Evolutionary conservation across 345 rosid species (phyloP).

Genomic region (Ceriops zippeliana): DNA sequence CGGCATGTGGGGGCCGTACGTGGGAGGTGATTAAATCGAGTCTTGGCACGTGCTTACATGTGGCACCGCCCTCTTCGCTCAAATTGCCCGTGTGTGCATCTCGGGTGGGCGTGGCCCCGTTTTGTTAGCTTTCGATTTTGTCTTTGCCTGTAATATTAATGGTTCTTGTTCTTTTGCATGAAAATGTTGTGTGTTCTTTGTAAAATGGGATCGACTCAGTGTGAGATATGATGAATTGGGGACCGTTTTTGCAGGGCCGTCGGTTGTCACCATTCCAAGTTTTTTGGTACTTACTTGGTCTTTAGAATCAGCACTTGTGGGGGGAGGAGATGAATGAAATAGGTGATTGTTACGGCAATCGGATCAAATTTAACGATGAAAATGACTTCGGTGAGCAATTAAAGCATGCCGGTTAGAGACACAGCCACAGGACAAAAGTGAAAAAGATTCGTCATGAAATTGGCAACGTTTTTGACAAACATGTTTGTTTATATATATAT

Average conservation of each 20-base stretch:
- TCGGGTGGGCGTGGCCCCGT: neutral
- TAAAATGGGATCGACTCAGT: neutral
- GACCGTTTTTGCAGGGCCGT: neutral
- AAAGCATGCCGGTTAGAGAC: too few species aligned
- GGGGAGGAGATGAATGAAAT: neutral
- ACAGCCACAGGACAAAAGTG: too few species aligned
- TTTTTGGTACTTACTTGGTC: constrained; percentile 4
- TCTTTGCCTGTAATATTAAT: too few species aligned
- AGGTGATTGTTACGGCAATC: neutral
- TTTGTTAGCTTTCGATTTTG: neutral
- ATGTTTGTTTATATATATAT: too few species aligned
- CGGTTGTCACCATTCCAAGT: constrained; percentile 18
- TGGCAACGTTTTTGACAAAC: too few species aligned
- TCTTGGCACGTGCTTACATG: constrained; percentile 21
- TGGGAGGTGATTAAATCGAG: neutral
- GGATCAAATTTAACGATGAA: neutral
- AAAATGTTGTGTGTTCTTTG: too few species aligned
- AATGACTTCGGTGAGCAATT: neutral
- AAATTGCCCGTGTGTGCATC: constrained; percentile 3
- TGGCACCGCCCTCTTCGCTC: constrained; percentile 28
- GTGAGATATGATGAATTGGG: constrained; percentile 2
- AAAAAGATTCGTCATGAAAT: too few species aligned
- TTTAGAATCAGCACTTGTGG: neutral
- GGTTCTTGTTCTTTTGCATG: neutral
- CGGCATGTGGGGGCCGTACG: constrained; percentile 18